Base-by-base conservation (phyloP, 2,329 filamentous ascomycete genomes). In the Fusarium neocosmosporiellum region DNA sequence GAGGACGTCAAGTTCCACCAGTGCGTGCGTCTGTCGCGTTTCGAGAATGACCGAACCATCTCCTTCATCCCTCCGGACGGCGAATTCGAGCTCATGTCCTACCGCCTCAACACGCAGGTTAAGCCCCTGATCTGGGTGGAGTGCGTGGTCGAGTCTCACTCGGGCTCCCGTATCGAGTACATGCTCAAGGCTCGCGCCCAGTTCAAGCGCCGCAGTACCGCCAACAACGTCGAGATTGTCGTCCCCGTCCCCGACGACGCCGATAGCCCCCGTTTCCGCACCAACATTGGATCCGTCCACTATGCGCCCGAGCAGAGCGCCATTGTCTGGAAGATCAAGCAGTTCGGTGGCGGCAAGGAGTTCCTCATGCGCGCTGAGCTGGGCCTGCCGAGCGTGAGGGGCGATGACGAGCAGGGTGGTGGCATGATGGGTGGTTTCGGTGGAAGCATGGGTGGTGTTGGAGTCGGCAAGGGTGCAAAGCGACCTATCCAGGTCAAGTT, bases 311-410 rank as follows among this genome's bases (percentile, higher is more conserved):
- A 99, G 83, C 96, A 98, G 80, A 97, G 94, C 72, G 96, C 96
- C 67, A 99, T 99, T 77, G 93, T 99, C 59, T 99, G 96, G 96
- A 99, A 99, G 87, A 99, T 99, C 83, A 99, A 99, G 87, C 96
- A 99, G 80, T 99, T 99, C 83, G 96, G 96, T 50, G 96, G 96
- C n/a, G 91, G 92, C 77, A 99, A 99, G 84, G 96, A 99, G 81
- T 99, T 99, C 79, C 87, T 99, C 77, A 99, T 99, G 96, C 93
- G 96, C 65, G 96, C 96, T 20, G 96, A 99, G 85, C 88, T 99
- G 14, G 96, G 96, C 58, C 86, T 99, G 48, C 96, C 96, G 0
- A 97, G 94, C 66, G 96, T 99, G 22, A 92, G 96, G 73, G 96
- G 96, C 59, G 96, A 98, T 75, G 96, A 98, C 78, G 96, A 98